A percentile compares a stretch with the other conserved stretches of the same genome.
Conservation (phyloP, 2,329 filamentous ascomycete species). For the Aaosphaeria arxii region DNA sequence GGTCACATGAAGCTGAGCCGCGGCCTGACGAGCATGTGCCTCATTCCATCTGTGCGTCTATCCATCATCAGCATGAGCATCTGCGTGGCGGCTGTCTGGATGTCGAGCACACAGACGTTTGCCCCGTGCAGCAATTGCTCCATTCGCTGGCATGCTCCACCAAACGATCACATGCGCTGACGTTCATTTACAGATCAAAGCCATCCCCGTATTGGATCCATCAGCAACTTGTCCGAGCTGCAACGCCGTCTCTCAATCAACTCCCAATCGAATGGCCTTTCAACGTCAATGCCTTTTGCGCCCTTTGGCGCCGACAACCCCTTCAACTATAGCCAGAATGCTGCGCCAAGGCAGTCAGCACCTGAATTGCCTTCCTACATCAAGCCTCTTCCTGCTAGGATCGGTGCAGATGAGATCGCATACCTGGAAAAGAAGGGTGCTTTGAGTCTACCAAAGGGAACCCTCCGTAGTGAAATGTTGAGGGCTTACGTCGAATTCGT, state of each 20-base stretch:
- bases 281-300: slow-evolving; percentile 34
- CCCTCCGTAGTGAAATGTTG: slow-evolving; percentile 76
- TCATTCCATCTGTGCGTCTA: slow-evolving; percentile 59
- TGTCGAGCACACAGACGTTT: not conserved
- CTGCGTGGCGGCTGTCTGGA: too few species aligned
- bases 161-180: slow-evolving; percentile 16
- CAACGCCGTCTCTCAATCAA: slow-evolving; percentile 46
- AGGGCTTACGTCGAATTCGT: slow-evolving; percentile 85
- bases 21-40: slow-evolving; percentile 59
- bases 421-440: slow-evolving; percentile 85
- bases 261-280: slow-evolving; percentile 30
- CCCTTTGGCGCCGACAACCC: slow-evolving; percentile 29
- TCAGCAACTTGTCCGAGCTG: slow-evolving; percentile 40
- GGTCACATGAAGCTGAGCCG: slow-evolving; percentile 46
- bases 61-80: not conserved
- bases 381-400: slow-evolving; percentile 72
- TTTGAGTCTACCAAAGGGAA: slow-evolving; percentile 67
- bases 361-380: slow-evolving; percentile 65
- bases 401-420: slow-evolving; percentile 76
- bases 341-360: slow-evolving; percentile 44
- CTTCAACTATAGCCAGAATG: slow-evolving; percentile 43
- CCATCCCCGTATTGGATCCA: slow-evolving; percentile 40
- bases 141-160: not conserved
- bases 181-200: slow-evolving; percentile 43
- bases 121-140: not conserved